Conservation (phyloP, 768 basidiomycete species). For the Nevesoporus exiguus region DNA sequence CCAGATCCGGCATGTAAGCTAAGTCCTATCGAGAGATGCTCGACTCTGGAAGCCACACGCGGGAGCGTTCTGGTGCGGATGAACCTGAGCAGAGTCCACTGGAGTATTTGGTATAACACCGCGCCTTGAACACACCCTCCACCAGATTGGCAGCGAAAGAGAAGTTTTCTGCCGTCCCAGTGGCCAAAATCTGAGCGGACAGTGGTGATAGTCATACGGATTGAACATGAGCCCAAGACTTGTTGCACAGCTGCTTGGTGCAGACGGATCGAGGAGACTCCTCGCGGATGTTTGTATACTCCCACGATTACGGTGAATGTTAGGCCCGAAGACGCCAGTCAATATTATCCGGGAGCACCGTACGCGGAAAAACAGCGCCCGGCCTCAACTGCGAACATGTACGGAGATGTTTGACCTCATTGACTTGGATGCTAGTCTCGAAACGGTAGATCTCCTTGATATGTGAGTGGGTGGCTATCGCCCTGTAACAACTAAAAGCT, state of each 20-base stretch:
- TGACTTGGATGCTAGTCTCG: constrained; percentile 84
- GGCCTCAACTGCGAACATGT: constrained; percentile 87
- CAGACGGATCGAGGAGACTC: constrained; percentile 35
- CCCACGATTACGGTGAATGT: constrained; percentile 30
- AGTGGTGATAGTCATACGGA: constrained; percentile 69
- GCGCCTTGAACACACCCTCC: constrained; percentile 80
- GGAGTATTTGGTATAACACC: constrained; percentile 74
- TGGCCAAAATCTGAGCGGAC: constrained; percentile 63
- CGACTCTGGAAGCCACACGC: constrained; percentile 65
- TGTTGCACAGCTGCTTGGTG: constrained; percentile 23
- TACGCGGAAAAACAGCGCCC: constrained; percentile 74
- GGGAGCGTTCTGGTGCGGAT: constrained; percentile 65
- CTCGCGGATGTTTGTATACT: constrained; percentile 30
- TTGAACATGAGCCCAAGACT: constrained; percentile 71
- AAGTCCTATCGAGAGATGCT: constrained; percentile 70
- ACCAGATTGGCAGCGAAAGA: constrained; percentile 76
- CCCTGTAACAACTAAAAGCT: constrained; percentile 88
- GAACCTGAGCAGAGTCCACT: constrained; percentile 70
- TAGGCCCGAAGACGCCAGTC: constrained; percentile 59
- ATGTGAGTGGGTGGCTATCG: constrained; percentile 70
- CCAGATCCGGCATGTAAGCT: constrained; percentile 85
- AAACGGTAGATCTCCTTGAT: constrained; percentile 86
- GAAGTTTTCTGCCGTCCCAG: constrained; percentile 82
- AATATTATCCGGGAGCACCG: constrained; percentile 68
- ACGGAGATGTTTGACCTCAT: constrained; percentile 83